These are phyloP conservation scores for Plasmodium relictum DNA, from an alignment of 169 alveolate genomes.

Conservation along the genomic window DNA sequence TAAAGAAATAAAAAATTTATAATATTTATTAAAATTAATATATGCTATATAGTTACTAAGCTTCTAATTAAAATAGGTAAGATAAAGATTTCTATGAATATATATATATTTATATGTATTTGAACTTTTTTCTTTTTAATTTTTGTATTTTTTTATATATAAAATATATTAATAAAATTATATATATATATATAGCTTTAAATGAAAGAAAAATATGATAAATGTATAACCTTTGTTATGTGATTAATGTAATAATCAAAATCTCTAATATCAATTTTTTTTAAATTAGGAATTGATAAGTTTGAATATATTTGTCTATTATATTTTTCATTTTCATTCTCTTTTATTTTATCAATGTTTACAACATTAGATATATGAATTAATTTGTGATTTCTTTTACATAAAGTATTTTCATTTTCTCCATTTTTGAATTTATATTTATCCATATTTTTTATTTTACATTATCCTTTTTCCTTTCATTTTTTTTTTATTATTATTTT, in stretches of 20 bases:
- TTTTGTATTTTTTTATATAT: too few species aligned
- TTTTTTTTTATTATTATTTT: not conserved
- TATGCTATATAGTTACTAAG: too few species aligned
- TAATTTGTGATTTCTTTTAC: not conserved
- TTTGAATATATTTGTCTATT: not conserved
- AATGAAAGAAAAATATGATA: not conserved
- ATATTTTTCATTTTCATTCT: not conserved
- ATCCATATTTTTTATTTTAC: not conserved
- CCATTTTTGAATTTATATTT: not conserved
- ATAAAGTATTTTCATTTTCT: not conserved
- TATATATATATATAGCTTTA: too few species aligned
- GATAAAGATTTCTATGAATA: too few species aligned
- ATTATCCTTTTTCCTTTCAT: not conserved
- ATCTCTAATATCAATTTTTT: constrained; percentile 29
- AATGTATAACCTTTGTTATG: constrained; percentile 24
- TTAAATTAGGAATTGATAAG: constrained; percentile 1
- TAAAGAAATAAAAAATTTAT: not conserved
- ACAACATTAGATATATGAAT: constrained; percentile 41
- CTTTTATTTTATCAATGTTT: constrained; percentile 1
- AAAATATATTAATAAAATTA: too few species aligned
- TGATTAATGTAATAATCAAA: constrained; percentile 12
- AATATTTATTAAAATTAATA: too few species aligned
- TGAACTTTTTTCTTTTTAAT: not conserved
- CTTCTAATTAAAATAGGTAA: too few species aligned
- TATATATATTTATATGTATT: not conserved